Conservation (phyloP, 2,329 filamentous ascomycete genomes). For the Parafenestella ontariensis region DNA sequence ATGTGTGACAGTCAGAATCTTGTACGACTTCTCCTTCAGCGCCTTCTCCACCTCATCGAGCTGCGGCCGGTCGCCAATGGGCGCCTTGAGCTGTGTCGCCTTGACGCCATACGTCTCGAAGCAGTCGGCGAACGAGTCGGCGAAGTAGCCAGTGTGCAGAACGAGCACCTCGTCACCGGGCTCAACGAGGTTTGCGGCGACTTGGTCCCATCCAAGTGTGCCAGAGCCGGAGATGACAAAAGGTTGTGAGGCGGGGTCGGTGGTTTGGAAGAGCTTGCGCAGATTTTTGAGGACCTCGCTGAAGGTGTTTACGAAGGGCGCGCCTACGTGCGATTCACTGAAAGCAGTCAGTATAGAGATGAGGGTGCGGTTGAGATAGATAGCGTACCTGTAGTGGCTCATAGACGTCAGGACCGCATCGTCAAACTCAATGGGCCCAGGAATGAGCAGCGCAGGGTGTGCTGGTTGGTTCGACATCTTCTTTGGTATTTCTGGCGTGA, state of each 20-base stretch:
- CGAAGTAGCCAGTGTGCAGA: constrained; percentile 96
- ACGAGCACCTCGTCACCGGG: constrained; percentile 89
- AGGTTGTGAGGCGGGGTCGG: constrained; percentile 80
- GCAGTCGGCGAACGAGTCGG: constrained; percentile 92
- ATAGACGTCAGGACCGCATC: constrained; percentile 95
- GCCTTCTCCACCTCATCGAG: constrained; percentile 88
- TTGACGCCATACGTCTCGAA: constrained; percentile 89
- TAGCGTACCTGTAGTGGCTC: constrained; percentile 82
- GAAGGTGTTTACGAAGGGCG: constrained; percentile 87
- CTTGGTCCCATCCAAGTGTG: constrained; percentile 95
- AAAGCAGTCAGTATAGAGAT: constrained; percentile 4
- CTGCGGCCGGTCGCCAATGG: constrained; percentile 86
- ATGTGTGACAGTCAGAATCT: constrained; percentile 92
- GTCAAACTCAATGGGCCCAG: constrained; percentile 97
- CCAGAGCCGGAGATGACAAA: constrained; percentile 94
- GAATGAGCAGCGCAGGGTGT: constrained; percentile 85
- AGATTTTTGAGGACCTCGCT: constrained; percentile 88
- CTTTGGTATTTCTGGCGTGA: constrained; percentile 22
- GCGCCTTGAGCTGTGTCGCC: constrained; percentile 86
- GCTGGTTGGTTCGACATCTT: constrained; percentile 65
- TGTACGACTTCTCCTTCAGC: constrained; percentile 89
- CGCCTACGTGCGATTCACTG: constrained; percentile 92
- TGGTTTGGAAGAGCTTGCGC: constrained; percentile 93
- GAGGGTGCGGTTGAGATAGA: not conserved
- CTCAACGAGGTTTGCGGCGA: constrained; percentile 92